A percentile compares a stretch with the other conserved stretches of the same genome.
phyloP scores from a whole-genome alignment of 129 eudicot genomes.

The Escallonia rubra region DNA sequence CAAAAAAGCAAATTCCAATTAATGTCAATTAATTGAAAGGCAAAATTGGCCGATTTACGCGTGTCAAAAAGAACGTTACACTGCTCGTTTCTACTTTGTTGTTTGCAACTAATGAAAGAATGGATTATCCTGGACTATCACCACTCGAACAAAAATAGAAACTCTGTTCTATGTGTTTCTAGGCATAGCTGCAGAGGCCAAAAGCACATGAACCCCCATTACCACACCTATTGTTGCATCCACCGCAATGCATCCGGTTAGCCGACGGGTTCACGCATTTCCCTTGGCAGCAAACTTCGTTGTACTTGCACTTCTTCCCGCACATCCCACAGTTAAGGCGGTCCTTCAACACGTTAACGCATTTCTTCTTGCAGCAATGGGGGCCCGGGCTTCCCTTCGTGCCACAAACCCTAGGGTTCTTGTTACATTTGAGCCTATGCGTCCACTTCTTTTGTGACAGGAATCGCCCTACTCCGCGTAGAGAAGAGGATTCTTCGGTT shows the following conservation, averaged over 20 bases:
- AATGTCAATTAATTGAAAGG: too few relatives aligned
- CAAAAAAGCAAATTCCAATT: too few relatives aligned
- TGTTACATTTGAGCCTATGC: constrained; percentile 14
- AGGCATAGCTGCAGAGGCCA: constrained; percentile 16
- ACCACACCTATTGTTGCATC: constrained; percentile 10
- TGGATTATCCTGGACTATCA: too few relatives aligned
- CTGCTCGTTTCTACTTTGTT: too few relatives aligned
- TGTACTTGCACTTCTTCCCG: constrained; percentile 33
- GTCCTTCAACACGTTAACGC: constrained; percentile 38
- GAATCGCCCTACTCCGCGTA: background rate
- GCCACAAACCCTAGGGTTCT: constrained; percentile 38
- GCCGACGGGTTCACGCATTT: constrained; percentile 9
- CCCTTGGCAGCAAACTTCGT: constrained; percentile 30
- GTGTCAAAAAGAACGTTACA: too few relatives aligned
- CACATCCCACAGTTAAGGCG: constrained; percentile 30
- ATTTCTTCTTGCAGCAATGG: constrained; percentile 43
- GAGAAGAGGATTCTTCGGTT: background rate
- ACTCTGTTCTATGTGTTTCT: too few relatives aligned
- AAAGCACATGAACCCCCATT: constrained; percentile 4
- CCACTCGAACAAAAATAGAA: too few relatives aligned
- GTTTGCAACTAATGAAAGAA: too few relatives aligned
- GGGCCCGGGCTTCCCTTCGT: constrained; percentile 24
- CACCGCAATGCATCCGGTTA: constrained; percentile 10
- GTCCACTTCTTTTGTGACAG: background rate
- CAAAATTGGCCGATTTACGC: too few relatives aligned